phyloP scores from a whole-genome alignment of 306 rosid species.

The Sindora glabra region DNA sequence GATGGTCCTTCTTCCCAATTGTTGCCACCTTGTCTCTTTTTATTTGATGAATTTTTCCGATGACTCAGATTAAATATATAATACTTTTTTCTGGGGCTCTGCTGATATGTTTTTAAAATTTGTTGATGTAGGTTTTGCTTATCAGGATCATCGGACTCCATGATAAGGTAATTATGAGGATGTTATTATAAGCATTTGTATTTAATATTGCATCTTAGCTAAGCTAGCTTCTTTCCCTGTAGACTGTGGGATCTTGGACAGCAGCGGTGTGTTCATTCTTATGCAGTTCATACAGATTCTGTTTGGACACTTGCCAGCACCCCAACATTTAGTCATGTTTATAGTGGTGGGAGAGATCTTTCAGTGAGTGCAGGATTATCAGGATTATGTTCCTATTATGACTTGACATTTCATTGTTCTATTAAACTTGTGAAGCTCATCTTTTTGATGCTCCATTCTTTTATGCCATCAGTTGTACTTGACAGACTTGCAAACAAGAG shows the following conservation, averaged over 20 bases:
- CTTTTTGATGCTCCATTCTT: slow-evolving; percentile 41
- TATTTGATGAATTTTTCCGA: not conserved
- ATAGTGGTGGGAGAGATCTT: slow-evolving; percentile 95
- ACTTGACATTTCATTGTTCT: not conserved
- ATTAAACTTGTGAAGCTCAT: slow-evolving; percentile 16
- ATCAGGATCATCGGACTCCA: slow-evolving; percentile 98
- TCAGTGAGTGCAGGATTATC: slow-evolving; percentile 93
- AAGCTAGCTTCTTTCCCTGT: slow-evolving; percentile 20
- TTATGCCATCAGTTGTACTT: slow-evolving; percentile 69
- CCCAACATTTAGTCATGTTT: slow-evolving; percentile 90
- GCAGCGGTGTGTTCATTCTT: slow-evolving; percentile 95
- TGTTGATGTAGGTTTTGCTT: slow-evolving; percentile 68
- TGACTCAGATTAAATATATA: not conserved
- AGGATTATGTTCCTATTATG: too few relatives aligned
- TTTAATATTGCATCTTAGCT: slow-evolving; percentile 4
- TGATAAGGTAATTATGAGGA: slow-evolving; percentile 69
- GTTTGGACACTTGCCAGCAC: slow-evolving; percentile 99
- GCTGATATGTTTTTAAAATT: slow-evolving; percentile 9
- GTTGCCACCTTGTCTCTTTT: slow-evolving; percentile 1
- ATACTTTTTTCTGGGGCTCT: not conserved
- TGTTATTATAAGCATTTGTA: slow-evolving; percentile 6
- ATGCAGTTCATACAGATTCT: slow-evolving; percentile 99
- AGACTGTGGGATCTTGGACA: slow-evolving; percentile 99
- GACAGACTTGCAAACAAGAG: slow-evolving; percentile 98
- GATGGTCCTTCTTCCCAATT: not conserved